Conservation (phyloP, 345 rosid species). For the Euphorbia pulcherrima region DNA sequence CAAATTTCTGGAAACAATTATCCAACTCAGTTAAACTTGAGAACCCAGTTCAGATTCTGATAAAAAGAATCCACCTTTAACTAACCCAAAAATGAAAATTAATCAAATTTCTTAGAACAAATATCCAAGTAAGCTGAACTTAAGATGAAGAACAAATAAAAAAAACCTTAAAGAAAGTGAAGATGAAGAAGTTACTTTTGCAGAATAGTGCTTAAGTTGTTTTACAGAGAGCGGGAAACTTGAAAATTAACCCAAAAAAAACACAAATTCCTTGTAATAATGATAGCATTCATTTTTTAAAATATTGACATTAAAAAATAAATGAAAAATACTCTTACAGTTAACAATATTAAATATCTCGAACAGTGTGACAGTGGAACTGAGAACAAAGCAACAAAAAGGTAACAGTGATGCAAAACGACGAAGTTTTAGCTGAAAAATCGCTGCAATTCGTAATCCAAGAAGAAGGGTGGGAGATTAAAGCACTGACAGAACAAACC, state of each 20-base stretch:
- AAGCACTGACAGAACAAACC: constrained; percentile 14
- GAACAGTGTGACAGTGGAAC: constrained; percentile 35
- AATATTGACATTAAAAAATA: neutral
- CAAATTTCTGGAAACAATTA: constrained; percentile 19
- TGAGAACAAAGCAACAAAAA: constrained; percentile 29
- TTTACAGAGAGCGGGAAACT: constrained; percentile 63
- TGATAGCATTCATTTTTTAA: neutral
- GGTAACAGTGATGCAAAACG: constrained; percentile 33
- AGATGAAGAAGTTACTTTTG: constrained; percentile 32
- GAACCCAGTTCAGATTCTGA: neutral
- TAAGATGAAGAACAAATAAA: constrained; percentile 2
- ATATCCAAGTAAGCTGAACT: neutral
- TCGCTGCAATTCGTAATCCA: no score
- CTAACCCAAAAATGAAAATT: constrained; percentile 12
- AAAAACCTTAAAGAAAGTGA: constrained; percentile 8
- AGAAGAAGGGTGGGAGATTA: constrained; percentile 23
- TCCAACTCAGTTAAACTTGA: neutral
- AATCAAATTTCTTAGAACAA: constrained; percentile 21
- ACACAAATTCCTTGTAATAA: neutral
- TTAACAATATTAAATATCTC: constrained; percentile 9
- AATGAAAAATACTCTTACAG: neutral
- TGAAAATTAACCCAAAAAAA: constrained; percentile 51
- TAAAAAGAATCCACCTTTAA: constrained; percentile 4
- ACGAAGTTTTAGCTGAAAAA: constrained; percentile 41
- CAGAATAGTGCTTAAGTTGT: neutral